Percentiles rank a stretch among this genome's conserved stretches.
Evolutionary conservation across 176 grass and related monocot genomes (phyloP).

Genomic region (Aegilops umbellulata): DNA sequence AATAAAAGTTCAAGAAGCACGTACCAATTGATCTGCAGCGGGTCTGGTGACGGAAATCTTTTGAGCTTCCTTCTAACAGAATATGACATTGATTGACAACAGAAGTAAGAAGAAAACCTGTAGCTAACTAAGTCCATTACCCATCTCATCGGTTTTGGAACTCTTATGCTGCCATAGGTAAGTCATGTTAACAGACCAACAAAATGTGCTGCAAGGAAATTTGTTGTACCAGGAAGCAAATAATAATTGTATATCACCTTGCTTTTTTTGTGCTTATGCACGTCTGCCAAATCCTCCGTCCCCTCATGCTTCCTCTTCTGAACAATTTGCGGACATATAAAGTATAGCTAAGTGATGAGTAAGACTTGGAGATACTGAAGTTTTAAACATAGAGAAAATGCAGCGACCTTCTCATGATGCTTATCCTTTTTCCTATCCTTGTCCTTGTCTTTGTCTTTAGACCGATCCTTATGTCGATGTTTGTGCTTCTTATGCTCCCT

Average conservation of each 20-base stretch:
- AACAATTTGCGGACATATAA: constrained; percentile 18
- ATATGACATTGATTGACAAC: constrained; percentile 26
- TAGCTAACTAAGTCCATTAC: constrained; percentile 43
- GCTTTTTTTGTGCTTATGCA: constrained; percentile 73
- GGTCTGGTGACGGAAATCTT: constrained; percentile 9
- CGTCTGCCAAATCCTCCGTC: constrained; percentile 42
- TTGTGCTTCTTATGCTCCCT: constrained; percentile 98
- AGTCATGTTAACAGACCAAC: constrained; percentile 12
- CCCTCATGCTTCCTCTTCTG: constrained; percentile 71
- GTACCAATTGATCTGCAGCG: constrained; percentile 9
- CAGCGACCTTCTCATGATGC: constrained; percentile 75
- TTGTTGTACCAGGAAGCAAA: constrained; percentile 13
- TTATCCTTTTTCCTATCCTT: constrained; percentile 97
- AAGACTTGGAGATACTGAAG: neutral
- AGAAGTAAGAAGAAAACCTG: constrained; percentile 12
- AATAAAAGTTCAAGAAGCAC: constrained; percentile 21
- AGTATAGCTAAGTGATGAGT: neutral
- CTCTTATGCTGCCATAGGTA: constrained; percentile 52
- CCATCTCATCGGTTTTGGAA: constrained; percentile 56
- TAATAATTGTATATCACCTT: constrained; percentile 45
- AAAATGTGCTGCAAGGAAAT: neutral
- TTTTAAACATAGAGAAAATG: constrained; percentile 11
- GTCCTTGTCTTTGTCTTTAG: constrained; percentile 83
- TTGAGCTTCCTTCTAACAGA: constrained; percentile 1
- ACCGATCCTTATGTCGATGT: constrained; percentile 89